Percentiles rank a stretch among this genome's conserved stretches.
Evolutionary conservation across 2,329 filamentous ascomycete species (phyloP).

Genomic region (Rachicladosporium sp.): DNA sequence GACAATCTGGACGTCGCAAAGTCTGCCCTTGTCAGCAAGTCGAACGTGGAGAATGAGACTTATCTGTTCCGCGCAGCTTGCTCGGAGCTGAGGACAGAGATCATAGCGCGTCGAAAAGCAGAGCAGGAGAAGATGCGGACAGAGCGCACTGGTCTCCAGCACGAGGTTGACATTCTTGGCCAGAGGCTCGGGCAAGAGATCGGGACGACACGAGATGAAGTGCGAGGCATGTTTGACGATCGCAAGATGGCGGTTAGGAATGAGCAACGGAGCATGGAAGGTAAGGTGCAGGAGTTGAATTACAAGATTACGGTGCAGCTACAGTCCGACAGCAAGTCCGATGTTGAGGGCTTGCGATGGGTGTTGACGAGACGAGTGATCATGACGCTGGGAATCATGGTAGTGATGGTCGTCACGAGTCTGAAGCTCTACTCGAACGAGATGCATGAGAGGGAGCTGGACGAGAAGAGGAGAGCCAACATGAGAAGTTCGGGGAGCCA

Average conservation of each 20-base stretch:
- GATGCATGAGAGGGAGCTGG: conserved; percentile 26
- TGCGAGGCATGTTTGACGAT: conserved; percentile 95
- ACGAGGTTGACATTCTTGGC: conserved; percentile 84
- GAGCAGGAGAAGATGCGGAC: conserved; percentile 72
- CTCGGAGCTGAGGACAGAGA: conserved; percentile 78
- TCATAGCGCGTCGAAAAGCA: conserved; percentile 62
- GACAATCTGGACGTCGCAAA: conserved; percentile 72
- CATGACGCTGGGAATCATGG: conserved; percentile 41
- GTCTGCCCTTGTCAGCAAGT: conserved; percentile 72
- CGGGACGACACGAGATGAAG: conserved; percentile 67
- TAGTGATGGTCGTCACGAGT: conserved; percentile 32
- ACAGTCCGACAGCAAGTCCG: conserved; percentile 79
- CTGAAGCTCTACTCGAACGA: conserved; percentile 29
- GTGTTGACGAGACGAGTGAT: conserved; percentile 57
- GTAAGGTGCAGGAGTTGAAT: conserved; percentile 78
- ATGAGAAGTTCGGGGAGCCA: conserved; percentile 15
- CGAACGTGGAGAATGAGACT: conserved; percentile 82
- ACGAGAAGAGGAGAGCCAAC: conserved; percentile 26
- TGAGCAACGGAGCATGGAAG: conserved; percentile 75
- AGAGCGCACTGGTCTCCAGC: conserved; percentile 74
- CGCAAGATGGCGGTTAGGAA: conserved; percentile 83
- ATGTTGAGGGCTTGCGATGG: conserved; percentile 87
- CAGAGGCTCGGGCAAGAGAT: conserved; percentile 80
- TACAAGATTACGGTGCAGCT: conserved; percentile 90
- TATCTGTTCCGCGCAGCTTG: conserved; percentile 93